These are phyloP conservation scores for Russula lepida DNA, from an alignment of 768 basidiomycete genomes.

Conservation along the genomic window DNA sequence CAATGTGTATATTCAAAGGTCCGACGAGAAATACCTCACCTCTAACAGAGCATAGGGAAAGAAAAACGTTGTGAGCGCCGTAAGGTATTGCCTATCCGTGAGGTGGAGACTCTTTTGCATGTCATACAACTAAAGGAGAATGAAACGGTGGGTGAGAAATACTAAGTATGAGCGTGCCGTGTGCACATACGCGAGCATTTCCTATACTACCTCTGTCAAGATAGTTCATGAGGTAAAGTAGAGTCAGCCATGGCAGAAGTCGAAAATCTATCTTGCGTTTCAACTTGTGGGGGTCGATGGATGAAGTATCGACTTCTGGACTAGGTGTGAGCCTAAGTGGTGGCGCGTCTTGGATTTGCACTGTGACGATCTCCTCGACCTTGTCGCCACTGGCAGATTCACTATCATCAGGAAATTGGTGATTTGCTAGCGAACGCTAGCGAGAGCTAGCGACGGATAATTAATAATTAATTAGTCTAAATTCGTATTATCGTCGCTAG, in stretches of 20 bases:
- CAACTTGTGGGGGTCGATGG: neutral
- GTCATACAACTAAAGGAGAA: neutral
- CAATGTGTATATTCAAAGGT: neutral
- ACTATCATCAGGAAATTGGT: too few relatives aligned
- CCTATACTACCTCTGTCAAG: neutral
- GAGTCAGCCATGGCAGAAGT: neutral
- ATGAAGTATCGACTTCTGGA: neutral
- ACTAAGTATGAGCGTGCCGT: neutral
- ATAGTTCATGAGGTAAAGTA: neutral
- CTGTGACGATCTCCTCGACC: neutral
- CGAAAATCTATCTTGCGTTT: neutral
- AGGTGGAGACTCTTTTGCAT: neutral
- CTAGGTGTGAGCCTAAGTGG: neutral
- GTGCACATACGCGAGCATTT: neutral
- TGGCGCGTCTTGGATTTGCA: neutral
- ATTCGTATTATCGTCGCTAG: too few relatives aligned
- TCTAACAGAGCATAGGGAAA: neutral
- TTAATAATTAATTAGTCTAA: too few relatives aligned
- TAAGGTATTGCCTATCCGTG: neutral
- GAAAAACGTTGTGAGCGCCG: neutral
- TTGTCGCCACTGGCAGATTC: neutral
- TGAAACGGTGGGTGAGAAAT: neutral
- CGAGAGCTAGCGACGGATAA: too few relatives aligned
- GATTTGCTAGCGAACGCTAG: too few relatives aligned
- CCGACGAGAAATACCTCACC: neutral